Evolutionary conservation across 441 rosid genomes (phyloP).

Genomic region (Croton setiger): DNA sequence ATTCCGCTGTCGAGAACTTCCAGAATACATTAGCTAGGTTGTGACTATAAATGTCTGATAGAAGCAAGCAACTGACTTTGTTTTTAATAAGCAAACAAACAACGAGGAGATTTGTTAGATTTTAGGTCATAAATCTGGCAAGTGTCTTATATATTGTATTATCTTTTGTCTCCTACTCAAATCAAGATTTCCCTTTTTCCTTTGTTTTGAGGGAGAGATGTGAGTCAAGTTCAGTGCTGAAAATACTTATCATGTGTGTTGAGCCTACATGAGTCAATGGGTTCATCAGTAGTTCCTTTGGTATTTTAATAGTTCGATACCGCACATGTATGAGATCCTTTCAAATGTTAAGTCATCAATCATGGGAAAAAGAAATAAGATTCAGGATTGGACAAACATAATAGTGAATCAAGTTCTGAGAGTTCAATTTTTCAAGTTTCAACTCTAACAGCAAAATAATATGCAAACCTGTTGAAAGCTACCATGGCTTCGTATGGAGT

Average conservation of each 20-base stretch:
- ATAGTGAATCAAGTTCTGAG: neutral
- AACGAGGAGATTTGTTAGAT: neutral
- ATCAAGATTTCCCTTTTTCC: neutral
- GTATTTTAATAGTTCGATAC: neutral
- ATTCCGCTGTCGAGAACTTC: neutral
- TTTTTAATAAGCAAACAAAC: too few species aligned
- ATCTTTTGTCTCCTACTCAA: neutral
- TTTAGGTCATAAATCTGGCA: neutral
- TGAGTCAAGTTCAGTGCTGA: neutral
- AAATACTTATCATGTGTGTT: neutral
- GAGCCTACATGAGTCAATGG: neutral
- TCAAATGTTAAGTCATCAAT: neutral
- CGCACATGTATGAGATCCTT: neutral
- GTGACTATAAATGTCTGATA: neutral
- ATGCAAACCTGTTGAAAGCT: constrained; percentile 72
- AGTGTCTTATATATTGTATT: neutral
- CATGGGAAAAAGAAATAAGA: neutral
- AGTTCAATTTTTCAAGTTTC: neutral
- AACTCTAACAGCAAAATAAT: neutral
- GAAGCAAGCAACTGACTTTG: neutral
- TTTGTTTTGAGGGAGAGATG: neutral
- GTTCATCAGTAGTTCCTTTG: neutral
- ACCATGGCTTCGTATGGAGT: constrained; percentile 88
- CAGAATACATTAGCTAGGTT: neutral
- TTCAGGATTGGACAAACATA: neutral